These are phyloP conservation scores for Byssochlamys sp. DNA, from an alignment of 2,329 filamentous ascomycete genomes.

Conservation along the genomic window DNA sequence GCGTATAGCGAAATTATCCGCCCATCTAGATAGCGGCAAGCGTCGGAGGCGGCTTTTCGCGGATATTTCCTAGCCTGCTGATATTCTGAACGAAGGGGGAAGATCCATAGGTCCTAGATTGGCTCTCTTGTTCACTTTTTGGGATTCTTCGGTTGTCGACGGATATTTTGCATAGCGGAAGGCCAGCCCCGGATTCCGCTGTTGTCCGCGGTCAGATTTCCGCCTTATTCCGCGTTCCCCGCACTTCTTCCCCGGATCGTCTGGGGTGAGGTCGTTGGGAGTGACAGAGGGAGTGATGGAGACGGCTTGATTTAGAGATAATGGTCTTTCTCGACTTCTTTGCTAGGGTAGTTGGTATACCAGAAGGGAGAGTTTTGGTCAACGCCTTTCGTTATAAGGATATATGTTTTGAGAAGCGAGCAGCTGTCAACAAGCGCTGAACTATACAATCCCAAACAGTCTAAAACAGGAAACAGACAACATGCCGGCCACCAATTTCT, in stretches of 20 bases:
- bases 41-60: not conserved
- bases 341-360: not conserved
- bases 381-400: not conserved
- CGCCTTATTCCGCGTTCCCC: not conserved
- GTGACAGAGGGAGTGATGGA: not conserved
- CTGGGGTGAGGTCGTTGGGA: not conserved
- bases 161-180: not conserved
- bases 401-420: not conserved
- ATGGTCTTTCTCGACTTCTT: not conserved
- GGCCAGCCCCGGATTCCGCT: not conserved
- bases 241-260: not conserved
- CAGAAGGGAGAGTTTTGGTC: not conserved
- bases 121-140: not conserved
- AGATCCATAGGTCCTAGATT: not conserved
- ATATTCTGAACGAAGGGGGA: not conserved
- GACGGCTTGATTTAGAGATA: not conserved
- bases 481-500: constrained; percentile 59
- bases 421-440: too few relatives aligned
- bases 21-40: not conserved
- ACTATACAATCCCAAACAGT: not conserved
- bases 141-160: not conserved
- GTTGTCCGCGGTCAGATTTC: not conserved
- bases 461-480: constrained; percentile 6
- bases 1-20: not conserved
- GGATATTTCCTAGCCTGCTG: not conserved